Base-by-base conservation (phyloP, 108 stramenopile genomes). In the Cylindrotheca closterium region DNA sequence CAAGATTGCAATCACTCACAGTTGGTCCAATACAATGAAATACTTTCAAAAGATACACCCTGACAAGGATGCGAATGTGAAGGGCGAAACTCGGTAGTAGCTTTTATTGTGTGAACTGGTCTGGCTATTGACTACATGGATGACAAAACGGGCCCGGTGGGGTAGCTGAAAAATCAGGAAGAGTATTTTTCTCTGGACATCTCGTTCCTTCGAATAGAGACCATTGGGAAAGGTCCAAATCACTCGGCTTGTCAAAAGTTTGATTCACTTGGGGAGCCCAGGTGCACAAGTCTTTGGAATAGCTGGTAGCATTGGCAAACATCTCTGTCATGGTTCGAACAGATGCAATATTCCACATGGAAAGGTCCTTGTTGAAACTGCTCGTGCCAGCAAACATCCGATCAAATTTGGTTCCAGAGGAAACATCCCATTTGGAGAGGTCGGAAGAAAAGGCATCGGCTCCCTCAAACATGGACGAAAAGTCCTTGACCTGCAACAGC, bases 301-400 rank as follows among this genome's bases (percentile, higher is more conserved):
- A 73, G 22, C 17, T 58, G 18, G 32, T 21, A 17, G 57, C 28
- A 29, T 37, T 24, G 2, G 10, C 50, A 59, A 67, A 73, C 64
- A 73, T 70, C 32, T 31, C 26, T 8, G 12, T 37, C 51, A 61
- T 53, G 0, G 49, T 49, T 19, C 17, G 21, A 2, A 46, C 69
- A 17, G 12, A n/a, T 25, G 45, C 24, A 15, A 66, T 17, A 27
- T 45, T 30, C 69, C 69, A 70, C 25, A 1, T 30, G 10, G n/a
- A 42, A 30, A 47, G 58, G 17, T 3, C 23, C 1, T 46, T 46
- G 47, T 65, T 54, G 64, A 75, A 75, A 7, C 58, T 30, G 17
- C 47, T 45, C 1, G 74, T 61, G 17, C 46, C 30, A 30, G 29
- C 23, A 58, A 77, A 77, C 75, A 77, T 77, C 24, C 47, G 27